These are phyloP conservation scores for Avena insularis DNA, from an alignment of 176 grass and related monocot species.

Conservation along the genomic window DNA sequence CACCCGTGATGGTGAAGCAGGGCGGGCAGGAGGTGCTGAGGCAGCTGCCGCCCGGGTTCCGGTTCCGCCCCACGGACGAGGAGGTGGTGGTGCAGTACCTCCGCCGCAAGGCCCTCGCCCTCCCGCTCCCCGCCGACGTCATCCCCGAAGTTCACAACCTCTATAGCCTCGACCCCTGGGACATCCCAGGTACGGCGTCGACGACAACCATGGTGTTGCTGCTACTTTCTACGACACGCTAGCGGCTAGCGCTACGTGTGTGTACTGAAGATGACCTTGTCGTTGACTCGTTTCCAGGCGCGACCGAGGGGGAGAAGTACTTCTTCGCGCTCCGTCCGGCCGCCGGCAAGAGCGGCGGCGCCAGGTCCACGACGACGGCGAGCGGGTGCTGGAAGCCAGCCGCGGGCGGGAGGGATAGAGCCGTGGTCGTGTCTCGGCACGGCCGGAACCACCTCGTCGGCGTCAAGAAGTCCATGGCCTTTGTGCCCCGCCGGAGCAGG, in stretches of 20 bases:
- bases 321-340: constrained; percentile 63
- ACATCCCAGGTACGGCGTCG: constrained; percentile 48
- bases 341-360: constrained; percentile 19
- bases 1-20: constrained; percentile 52
- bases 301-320: constrained; percentile 66
- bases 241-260: not conserved
- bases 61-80: constrained; percentile 84
- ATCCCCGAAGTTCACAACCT: constrained; percentile 71
- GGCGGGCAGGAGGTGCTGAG: constrained; percentile 43
- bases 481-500: constrained; percentile 39
- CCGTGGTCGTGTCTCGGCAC: constrained; percentile 46
- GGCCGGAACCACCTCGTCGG: constrained; percentile 67
- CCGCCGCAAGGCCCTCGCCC: constrained; percentile 60
- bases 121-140: constrained; percentile 72
- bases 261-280: not conserved
- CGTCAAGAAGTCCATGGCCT: constrained; percentile 64
- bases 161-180: constrained; percentile 70
- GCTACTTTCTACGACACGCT: not conserved
- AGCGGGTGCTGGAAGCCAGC: constrained; percentile 74
- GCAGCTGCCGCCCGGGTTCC: constrained; percentile 83
- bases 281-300: constrained; percentile 46
- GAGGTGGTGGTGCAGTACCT: constrained; percentile 98
- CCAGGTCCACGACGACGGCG: constrained; percentile 20
- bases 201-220: not conserved
- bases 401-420: constrained; percentile 49